These are phyloP conservation scores for Delphinella strobiligena DNA, from an alignment of 2,329 filamentous ascomycete species.

Conservation along the genomic window DNA sequence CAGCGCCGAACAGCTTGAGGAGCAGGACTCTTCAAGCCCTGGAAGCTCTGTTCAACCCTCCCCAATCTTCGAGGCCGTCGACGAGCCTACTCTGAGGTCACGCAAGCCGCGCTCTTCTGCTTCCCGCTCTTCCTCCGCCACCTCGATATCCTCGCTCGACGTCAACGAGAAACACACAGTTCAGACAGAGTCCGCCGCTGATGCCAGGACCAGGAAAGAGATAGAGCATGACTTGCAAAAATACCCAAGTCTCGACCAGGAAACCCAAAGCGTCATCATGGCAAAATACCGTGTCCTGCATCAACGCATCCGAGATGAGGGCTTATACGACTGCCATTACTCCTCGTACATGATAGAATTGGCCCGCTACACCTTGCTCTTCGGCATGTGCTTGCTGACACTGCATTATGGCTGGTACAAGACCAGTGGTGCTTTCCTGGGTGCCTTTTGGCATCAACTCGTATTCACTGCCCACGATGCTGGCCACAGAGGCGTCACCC, in stretches of 20 bases:
- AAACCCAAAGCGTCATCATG: constrained; percentile 64
- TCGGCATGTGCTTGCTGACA: constrained; percentile 44
- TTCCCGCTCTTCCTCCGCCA: constrained; percentile 39
- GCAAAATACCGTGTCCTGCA: constrained; percentile 72
- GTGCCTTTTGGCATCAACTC: constrained; percentile 85
- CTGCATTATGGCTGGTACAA: constrained; percentile 31
- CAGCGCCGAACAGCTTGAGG: too few species aligned
- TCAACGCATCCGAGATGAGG: constrained; percentile 57
- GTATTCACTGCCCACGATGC: constrained; percentile 92
- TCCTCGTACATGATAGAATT: constrained; percentile 64
- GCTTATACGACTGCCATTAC: constrained; percentile 78
- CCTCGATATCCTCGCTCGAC: constrained; percentile 45
- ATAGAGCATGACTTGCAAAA: constrained; percentile 64
- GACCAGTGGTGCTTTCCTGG: constrained; percentile 63
- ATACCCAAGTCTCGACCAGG: constrained; percentile 66
- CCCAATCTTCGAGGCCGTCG: constrained; percentile 45
- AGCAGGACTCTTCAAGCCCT: constrained; percentile 36
- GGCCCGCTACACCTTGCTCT: constrained; percentile 58
- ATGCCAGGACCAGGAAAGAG: constrained; percentile 53
- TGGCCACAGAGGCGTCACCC: constrained; percentile 94
- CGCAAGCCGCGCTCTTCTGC: constrained; percentile 6
- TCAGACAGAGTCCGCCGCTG: background rate
- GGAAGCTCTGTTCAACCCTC: constrained; percentile 45
- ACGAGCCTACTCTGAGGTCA: constrained; percentile 16
- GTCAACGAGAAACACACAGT: constrained; percentile 28